phyloP scores from a whole-genome alignment of 148 eudicot genomes.

The Camellia sinensis region DNA sequence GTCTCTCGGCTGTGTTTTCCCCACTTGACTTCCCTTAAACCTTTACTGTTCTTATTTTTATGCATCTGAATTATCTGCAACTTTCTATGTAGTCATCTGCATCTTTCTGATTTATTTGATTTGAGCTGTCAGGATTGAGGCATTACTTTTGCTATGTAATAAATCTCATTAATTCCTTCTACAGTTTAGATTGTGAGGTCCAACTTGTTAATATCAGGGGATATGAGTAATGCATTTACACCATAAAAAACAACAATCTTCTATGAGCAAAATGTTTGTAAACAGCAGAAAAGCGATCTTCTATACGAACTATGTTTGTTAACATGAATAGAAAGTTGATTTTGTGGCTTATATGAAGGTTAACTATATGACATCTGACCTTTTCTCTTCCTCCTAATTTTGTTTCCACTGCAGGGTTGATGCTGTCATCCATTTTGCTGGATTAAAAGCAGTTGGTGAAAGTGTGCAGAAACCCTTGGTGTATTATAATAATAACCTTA shows the following conservation, averaged over 20 bases:
- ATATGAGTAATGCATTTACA: background rate
- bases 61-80: background rate
- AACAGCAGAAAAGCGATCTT: background rate
- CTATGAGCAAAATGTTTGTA: background rate
- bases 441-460: constrained; percentile 97
- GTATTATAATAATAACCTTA: constrained; percentile 82
- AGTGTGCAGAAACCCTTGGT: constrained; percentile 87
- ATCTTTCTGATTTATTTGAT: background rate
- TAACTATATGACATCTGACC: background rate
- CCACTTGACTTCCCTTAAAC: background rate
- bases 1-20: background rate
- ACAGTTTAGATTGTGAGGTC: constrained; percentile 1
- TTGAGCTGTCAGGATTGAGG: background rate
- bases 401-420: constrained; percentile 66
- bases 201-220: background rate
- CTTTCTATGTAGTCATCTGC: background rate
- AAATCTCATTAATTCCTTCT: background rate
- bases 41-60: background rate
- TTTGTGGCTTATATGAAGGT: background rate
- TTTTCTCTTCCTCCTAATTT: background rate
- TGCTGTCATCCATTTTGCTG: constrained; percentile 98
- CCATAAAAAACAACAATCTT: background rate
- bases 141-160: background rate
- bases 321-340: background rate
- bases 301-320: background rate